Base-by-base conservation (phyloP, 2,329 filamentous ascomycete genomes). In the Diplodia sapinea region DNA sequence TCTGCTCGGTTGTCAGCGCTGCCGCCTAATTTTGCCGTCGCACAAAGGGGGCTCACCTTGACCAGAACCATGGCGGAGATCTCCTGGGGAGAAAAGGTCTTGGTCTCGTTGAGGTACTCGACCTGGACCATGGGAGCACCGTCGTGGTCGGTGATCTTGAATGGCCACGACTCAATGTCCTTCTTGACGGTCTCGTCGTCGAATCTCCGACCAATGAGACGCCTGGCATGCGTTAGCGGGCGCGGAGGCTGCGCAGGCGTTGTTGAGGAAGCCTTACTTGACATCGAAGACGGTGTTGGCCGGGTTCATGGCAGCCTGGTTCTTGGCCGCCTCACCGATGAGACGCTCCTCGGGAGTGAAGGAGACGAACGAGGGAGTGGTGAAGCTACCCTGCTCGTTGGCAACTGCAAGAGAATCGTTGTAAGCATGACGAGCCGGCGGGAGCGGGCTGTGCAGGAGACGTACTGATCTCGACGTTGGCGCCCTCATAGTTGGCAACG, bases 291-390 rank as follows among this genome's bases (percentile, higher is more conserved):
- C 88, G 76, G 95, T 99, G 88, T 98, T 98, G 81, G 84, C 83
- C 72, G 95, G 95, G 92, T 99, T 99, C 93, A 98, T 97, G 79
- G 95, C 94, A 80, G 94, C 95, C 89, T 97, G 94, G 88, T 99
- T 99, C 92, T 98, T 99, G 80, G 95, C 95, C 70, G 95, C 94
- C 88, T 98, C 95, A 87, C 95, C 95, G 80, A 98, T 98, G 85
- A 99, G 86, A 84, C 95, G 94, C 88, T 99, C 95, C 87, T 97
- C 93, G 78, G 94, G 90, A 81, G 93, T 97, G 89, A 99, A 99
- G 77, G 93, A 96, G 81, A 99, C 95, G 87, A 97, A 99, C 68
- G 95, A 98, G 74, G 95, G 95, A 72, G 95, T 98, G 80, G 95
- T 98, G 86, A 97, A 97, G 85, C 89, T 94, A 88, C 94, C 94